A percentile compares a stretch with the other conserved stretches of the same genome.
phyloP scores from a whole-genome alignment of 2,329 filamentous ascomycete species.

The Xylariaceae sp. region DNA sequence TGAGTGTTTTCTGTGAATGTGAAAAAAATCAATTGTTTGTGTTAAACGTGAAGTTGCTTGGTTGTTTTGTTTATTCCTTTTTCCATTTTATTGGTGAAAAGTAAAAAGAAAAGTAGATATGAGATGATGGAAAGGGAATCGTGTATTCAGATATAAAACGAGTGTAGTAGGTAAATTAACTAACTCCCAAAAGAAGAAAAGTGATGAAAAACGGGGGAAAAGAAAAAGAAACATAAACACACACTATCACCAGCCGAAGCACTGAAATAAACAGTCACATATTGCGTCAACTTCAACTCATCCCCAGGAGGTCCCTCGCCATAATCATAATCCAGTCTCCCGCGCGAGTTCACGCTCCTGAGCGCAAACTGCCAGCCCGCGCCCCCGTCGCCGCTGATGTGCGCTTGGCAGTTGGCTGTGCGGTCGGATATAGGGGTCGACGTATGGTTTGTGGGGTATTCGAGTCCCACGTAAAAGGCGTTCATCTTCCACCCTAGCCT shows the following conservation, averaged over 20 bases:
- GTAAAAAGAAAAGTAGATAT: not conserved
- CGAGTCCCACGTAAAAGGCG: too few species aligned
- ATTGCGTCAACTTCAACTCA: slow-evolving; percentile 19
- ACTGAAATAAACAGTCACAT: slow-evolving; percentile 19
- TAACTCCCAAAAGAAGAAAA: not conserved
- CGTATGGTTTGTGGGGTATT: too few species aligned
- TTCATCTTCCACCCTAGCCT: too few species aligned
- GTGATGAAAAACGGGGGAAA: not conserved
- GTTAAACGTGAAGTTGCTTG: too few species aligned
- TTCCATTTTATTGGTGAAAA: not conserved
- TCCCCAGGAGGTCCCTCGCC: too few species aligned
- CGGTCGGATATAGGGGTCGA: slow-evolving; percentile 7
- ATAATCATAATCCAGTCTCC: slow-evolving; percentile 6
- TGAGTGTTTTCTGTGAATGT: too few species aligned
- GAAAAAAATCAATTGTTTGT: too few species aligned
- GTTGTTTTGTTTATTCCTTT: too few species aligned
- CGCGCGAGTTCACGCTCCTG: too few species aligned
- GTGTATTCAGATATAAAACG: too few species aligned
- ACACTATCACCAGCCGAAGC: slow-evolving; percentile 19
- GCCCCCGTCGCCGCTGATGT: too few species aligned
- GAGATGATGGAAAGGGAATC: not conserved
- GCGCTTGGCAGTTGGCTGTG: slow-evolving; percentile 20
- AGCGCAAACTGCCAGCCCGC: slow-evolving; percentile 22
- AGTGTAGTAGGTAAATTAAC: too few species aligned
- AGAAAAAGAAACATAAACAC: not conserved